phyloP scores from a whole-genome alignment of 2,329 filamentous ascomycete genomes.

The Alternaria infectoria region DNA sequence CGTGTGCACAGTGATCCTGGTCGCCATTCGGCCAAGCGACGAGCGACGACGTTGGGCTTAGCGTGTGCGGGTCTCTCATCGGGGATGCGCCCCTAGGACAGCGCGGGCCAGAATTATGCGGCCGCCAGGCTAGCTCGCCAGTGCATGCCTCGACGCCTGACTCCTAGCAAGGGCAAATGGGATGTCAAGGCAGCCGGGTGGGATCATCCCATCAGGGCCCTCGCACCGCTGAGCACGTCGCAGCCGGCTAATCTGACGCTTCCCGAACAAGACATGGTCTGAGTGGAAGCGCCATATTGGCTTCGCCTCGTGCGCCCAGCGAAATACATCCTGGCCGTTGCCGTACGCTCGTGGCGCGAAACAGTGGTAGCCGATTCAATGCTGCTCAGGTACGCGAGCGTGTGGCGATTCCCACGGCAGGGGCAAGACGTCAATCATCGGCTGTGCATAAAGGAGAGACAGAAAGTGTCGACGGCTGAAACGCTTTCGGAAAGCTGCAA shows the following conservation, averaged over 20 bases:
- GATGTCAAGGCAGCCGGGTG: slow-evolving; percentile 35
- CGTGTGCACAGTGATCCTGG: slow-evolving; percentile 35
- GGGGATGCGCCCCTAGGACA: slow-evolving; percentile 36
- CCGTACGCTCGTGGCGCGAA: slow-evolving; percentile 38
- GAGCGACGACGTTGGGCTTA: slow-evolving; percentile 40
- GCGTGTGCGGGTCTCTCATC: slow-evolving; percentile 40
- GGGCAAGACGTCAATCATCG: slow-evolving; percentile 34
- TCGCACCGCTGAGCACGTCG: slow-evolving; percentile 28
- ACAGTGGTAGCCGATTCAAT: slow-evolving; percentile 14
- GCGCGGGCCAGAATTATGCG: slow-evolving; percentile 38
- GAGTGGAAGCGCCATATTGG: slow-evolving; percentile 38
- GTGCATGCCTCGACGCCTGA: slow-evolving; percentile 32
- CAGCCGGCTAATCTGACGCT: slow-evolving; percentile 42
- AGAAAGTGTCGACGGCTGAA: slow-evolving; percentile 38
- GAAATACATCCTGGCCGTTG: slow-evolving; percentile 32
- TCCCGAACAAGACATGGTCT: slow-evolving; percentile 33
- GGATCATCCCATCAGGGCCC: slow-evolving; percentile 31
- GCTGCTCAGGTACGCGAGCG: slow-evolving; percentile 43
- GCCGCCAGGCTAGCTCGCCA: slow-evolving; percentile 30
- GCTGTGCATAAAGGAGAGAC: slow-evolving; percentile 44
- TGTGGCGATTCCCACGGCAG: slow-evolving; percentile 32
- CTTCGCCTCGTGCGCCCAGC: slow-evolving; percentile 33
- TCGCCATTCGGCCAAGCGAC: slow-evolving; percentile 37
- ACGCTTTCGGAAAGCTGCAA: slow-evolving; percentile 43
- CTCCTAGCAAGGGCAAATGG: slow-evolving; percentile 45